A percentile compares a stretch with the other conserved stretches of the same genome.
phyloP scores from a whole-genome alignment of 2,329 filamentous ascomycete species.

The Nothophaeocryptopus gaeumannii region DNA sequence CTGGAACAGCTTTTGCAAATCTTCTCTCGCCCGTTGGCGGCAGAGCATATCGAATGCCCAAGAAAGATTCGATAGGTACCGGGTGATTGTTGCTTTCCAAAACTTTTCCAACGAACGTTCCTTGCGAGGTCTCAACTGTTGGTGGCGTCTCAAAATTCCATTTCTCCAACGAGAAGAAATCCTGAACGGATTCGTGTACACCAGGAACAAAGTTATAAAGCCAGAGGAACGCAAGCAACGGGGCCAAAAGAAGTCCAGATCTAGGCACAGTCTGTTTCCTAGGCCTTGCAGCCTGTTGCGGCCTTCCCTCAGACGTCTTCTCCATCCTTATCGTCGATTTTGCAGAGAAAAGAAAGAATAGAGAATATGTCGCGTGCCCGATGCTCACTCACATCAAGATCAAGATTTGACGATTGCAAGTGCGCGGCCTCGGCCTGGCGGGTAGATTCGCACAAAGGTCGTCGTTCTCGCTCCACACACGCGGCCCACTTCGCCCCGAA shows the following conservation, averaged over 20 bases:
- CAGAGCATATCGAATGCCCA: constrained; percentile 42
- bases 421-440: no score
- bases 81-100: constrained; percentile 23
- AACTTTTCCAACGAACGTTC: constrained; percentile 23
- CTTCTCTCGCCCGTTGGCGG: constrained; percentile 52
- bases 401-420: no score
- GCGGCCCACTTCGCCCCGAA: no score
- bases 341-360: not conserved
- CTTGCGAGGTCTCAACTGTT: constrained; percentile 20
- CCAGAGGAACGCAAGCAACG: constrained; percentile 20
- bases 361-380: not conserved
- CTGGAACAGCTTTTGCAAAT: constrained; percentile 50
- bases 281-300: not conserved
- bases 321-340: constrained; percentile 2
- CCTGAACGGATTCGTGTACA: constrained; percentile 19
- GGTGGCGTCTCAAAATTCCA: constrained; percentile 19
- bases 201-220: constrained; percentile 22
- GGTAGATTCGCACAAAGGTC: no score
- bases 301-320: not conserved
- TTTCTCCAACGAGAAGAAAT: constrained; percentile 18
- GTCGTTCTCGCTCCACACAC: no score
- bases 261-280: constrained; percentile 1
- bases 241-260: constrained; percentile 16
- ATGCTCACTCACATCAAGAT: no score
- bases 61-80: constrained; percentile 33